A percentile compares a stretch with the other conserved stretches of the same genome.
Conservation (phyloP, 805 yeast species). For the Debaryomyces castellii region DNA sequence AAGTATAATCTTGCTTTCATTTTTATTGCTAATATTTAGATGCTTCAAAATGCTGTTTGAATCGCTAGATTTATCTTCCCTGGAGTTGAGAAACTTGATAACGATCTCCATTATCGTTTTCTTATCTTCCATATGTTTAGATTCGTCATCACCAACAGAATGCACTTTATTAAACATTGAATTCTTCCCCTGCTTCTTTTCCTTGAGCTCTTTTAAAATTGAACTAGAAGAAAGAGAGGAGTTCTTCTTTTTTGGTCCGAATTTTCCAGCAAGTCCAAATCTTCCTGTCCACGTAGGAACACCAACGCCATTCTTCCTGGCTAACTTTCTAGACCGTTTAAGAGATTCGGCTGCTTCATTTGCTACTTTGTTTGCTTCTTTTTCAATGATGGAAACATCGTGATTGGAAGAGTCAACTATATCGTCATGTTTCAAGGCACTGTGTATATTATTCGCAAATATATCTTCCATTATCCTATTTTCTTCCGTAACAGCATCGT, state of each 20-base stretch:
- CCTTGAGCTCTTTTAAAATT: constrained; percentile 49
- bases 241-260: constrained; percentile 23
- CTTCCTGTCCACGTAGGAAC: constrained; percentile 97
- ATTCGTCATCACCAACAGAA: constrained; percentile 21
- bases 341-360: constrained; percentile 54
- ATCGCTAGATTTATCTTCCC: constrained; percentile 40
- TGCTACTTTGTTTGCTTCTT: constrained; percentile 60
- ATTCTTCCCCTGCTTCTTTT: constrained; percentile 32
- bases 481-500: constrained; percentile 41
- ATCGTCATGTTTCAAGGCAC: constrained; percentile 76
- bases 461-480: constrained; percentile 72
- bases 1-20: constrained; percentile 54
- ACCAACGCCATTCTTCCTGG: constrained; percentile 55
- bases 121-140: constrained; percentile 17
- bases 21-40: constrained; percentile 16
- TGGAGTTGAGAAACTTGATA: constrained; percentile 33
- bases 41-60: constrained; percentile 52
- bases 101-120: constrained; percentile 33
- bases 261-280: constrained; percentile 80
- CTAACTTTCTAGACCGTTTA: constrained; percentile 55
- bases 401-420: constrained; percentile 58
- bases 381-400: constrained; percentile 54
- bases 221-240: constrained; percentile 42
- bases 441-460: constrained; percentile 68
- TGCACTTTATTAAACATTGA: constrained; percentile 10